Evolutionary conservation across 2,329 filamentous ascomycete species (phyloP).

Genomic region (Colletotrichum aenigma): DNA sequence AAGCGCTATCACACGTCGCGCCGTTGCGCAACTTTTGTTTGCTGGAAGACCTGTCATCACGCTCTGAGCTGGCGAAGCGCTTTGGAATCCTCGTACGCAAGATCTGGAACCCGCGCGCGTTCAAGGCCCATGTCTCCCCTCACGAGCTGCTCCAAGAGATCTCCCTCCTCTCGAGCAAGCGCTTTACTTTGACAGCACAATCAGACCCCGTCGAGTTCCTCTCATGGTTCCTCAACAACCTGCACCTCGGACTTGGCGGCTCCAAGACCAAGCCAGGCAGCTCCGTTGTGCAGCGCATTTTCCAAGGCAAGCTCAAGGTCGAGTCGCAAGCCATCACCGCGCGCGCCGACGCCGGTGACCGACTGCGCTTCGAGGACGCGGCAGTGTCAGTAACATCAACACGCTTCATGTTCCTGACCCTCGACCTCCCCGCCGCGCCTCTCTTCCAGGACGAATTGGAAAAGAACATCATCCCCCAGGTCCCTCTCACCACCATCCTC

Average conservation of each 20-base stretch:
- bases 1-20: conserved; percentile 86
- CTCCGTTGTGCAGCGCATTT: conserved; percentile 88
- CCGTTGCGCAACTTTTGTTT: conserved; percentile 92
- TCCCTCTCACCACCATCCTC: conserved; percentile 81
- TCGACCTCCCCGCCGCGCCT: conserved; percentile 89
- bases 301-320: conserved; percentile 90
- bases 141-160: conserved; percentile 97
- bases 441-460: conserved; percentile 96
- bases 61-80: conserved; percentile 81
- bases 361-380: conserved; percentile 90
- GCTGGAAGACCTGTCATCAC: conserved; percentile 77
- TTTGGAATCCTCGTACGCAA: conserved; percentile 92
- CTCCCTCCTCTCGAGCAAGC: conserved; percentile 86
- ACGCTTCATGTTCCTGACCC: conserved; percentile 88
- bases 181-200: conserved; percentile 87
- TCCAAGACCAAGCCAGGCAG: conserved; percentile 84
- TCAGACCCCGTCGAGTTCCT: conserved; percentile 97
- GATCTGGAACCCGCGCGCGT: conserved; percentile 96
- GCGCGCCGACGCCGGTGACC: conserved; percentile 84
- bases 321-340: conserved; percentile 95
- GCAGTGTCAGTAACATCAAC: conserved; percentile 77
- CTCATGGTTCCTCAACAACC: conserved; percentile 95
- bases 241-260: conserved; percentile 90
- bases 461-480: conserved; percentile 94
- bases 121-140: conserved; percentile 95